Percentiles rank a stretch among this genome's conserved stretches.
Conservation (phyloP, 805 yeast genomes). For the Monosporozyma aquatica region DNA sequence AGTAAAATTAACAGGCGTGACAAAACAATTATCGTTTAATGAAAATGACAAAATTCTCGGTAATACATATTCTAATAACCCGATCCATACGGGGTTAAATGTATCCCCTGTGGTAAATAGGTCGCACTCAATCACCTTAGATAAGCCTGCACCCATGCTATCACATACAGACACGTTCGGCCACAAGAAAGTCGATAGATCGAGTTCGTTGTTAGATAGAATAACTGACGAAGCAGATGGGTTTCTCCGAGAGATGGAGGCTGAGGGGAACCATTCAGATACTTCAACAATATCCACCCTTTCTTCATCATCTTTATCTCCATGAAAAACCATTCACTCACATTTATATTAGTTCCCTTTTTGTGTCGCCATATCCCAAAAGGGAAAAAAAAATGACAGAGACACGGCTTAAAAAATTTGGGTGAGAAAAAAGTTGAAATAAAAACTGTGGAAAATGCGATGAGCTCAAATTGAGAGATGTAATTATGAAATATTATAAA, state of each 20-base stretch:
- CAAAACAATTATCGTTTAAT: not conserved
- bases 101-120: not conserved
- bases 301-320: too few relatives aligned
- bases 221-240: conserved; percentile 1
- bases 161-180: conserved; percentile 6
- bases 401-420: too few relatives aligned
- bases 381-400: too few relatives aligned
- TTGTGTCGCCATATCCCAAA: too few relatives aligned
- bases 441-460: too few relatives aligned
- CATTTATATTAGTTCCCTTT: too few relatives aligned
- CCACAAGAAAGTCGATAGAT: not conserved
- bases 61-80: not conserved
- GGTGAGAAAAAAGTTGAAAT: too few relatives aligned
- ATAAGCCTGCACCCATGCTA: conserved; percentile 2
- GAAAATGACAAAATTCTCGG: conserved; percentile 1
- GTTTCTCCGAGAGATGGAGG: not conserved
- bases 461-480: too few relatives aligned
- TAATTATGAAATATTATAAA: too few relatives aligned
- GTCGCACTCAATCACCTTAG: not conserved
- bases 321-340: too few relatives aligned
- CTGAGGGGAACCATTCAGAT: not conserved
- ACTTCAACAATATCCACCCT: too few relatives aligned
- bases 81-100: not conserved
- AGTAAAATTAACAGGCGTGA: too few relatives aligned
- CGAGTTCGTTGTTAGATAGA: conserved; percentile 3